Conservation (phyloP, 352 stramenopile genomes). For the Globisporangium apiculatum region DNA sequence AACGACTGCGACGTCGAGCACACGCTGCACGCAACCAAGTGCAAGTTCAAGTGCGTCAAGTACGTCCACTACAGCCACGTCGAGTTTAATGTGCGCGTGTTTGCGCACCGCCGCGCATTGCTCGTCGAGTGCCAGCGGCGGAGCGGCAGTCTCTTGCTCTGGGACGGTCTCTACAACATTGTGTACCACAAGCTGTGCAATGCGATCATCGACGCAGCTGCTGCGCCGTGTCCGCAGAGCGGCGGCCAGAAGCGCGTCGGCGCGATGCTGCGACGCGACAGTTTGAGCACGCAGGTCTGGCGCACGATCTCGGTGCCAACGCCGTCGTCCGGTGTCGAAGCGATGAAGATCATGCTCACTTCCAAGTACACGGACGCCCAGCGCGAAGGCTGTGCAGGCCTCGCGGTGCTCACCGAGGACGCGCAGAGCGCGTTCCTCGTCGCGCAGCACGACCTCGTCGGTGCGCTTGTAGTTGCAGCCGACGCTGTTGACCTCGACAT, state of each 20-base stretch:
- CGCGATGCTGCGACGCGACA: slow-evolving; percentile 24
- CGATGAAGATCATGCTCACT: slow-evolving; percentile 84
- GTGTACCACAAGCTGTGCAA: slow-evolving; percentile 50
- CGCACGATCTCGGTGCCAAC: slow-evolving; percentile 41
- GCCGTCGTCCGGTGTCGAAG: slow-evolving; percentile 63
- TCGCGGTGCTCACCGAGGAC: slow-evolving; percentile 67
- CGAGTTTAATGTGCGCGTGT: slow-evolving; percentile 72
- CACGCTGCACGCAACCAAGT: slow-evolving; percentile 61
- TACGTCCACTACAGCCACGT: slow-evolving; percentile 81
- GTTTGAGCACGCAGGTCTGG: slow-evolving; percentile 54
- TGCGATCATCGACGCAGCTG: slow-evolving; percentile 34
- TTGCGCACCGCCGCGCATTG: slow-evolving; percentile 30
- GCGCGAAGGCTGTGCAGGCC: slow-evolving; percentile 62
- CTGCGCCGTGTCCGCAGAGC: slow-evolving; percentile 54
- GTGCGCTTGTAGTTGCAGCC: slow-evolving; percentile 34
- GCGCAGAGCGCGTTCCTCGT: slow-evolving; percentile 54
- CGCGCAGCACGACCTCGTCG: slow-evolving; percentile 43
- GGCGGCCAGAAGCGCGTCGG: slow-evolving; percentile 57
- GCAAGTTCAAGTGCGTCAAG: slow-evolving; percentile 86
- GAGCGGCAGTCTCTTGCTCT: slow-evolving; percentile 64
- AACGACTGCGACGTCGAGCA: slow-evolving; percentile 58
- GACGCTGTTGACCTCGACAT: slow-evolving; percentile 53
- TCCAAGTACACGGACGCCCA: slow-evolving; percentile 65
- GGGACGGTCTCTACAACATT: slow-evolving; percentile 75
- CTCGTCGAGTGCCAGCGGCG: slow-evolving; percentile 76